Evolutionary conservation across 768 basidiomycete genomes (phyloP).

Genomic region (Amanita phalloides): DNA sequence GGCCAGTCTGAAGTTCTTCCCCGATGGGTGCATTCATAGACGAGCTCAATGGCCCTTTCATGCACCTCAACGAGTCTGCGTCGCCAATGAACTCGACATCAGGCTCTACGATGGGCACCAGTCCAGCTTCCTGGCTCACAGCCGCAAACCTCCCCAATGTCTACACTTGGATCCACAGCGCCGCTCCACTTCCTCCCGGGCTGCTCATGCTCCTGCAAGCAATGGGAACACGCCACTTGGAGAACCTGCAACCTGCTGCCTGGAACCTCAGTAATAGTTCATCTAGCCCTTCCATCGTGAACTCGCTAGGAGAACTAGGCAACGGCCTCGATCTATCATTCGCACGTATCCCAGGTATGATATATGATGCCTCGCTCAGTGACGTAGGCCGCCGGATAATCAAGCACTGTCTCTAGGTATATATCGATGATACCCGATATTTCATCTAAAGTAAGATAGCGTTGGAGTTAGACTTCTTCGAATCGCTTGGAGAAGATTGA

Average conservation of each 20-base stretch:
- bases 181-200: too few relatives aligned
- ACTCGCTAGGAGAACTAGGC: too few relatives aligned
- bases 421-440: constrained; percentile 39
- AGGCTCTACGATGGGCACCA: too few relatives aligned
- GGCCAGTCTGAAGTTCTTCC: too few relatives aligned
- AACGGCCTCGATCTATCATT: constrained; percentile 12
- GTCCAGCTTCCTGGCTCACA: too few relatives aligned
- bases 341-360: constrained; percentile 39
- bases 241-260: constrained; percentile 32
- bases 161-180: too few relatives aligned
- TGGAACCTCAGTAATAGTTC: too few relatives aligned
- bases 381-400: constrained; percentile 35
- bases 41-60: constrained; percentile 28
- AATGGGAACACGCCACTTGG: constrained; percentile 41
- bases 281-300: too few relatives aligned
- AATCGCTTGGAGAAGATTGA: constrained; percentile 10
- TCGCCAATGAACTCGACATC: too few relatives aligned
- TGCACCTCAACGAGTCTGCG: too few relatives aligned
- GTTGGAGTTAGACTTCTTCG: not conserved
- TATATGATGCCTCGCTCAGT: constrained; percentile 22
- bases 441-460: constrained; percentile 21
- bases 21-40: constrained; percentile 39
- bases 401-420: constrained; percentile 35
- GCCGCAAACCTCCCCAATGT: too few relatives aligned
- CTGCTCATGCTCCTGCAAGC: constrained; percentile 32